Evolutionary conservation across 805 yeast species (phyloP), one percentile per base, ranked within the genome.

Genomic region (Scheffersomyces spartinae): DNA sequence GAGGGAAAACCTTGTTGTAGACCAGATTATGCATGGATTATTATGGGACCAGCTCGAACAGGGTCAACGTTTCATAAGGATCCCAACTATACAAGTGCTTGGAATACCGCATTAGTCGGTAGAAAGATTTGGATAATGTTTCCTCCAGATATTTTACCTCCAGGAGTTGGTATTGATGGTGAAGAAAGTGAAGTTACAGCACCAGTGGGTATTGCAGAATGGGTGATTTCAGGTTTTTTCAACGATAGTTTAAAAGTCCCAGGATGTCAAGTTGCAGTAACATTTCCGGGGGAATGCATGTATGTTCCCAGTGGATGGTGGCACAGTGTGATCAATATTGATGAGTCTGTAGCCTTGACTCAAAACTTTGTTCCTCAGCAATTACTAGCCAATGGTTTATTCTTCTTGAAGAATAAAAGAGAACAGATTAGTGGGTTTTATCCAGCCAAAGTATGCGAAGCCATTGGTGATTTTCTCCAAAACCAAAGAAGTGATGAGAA

Each of bases 231-330:
- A 9, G 95, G 94, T 0, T 85, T 79, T 39, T 83, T 72, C 58
- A 71, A 75, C 34, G 91, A 78, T 43, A 62, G 76, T 4, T 51
- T 71, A 11, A 66, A 62, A 31, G 43, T 77, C 23, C 67, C 71
- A 9, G 61, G 64, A 13, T 76, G 82, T 38, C 43, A 61, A 12
- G 71, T 85, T 12, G 91, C 83, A 1, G 59, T 85, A 9, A 79
- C 93, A 0, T 72, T 71, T 35, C 78, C 84, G 0, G 88, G 86
- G 5, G 93, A 86, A 45, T 77, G 84, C 32, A 68, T 84, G 64
- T 72, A 79, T 45, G 96, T 85, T 6, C 96, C 96, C 3, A 66
- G 85, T n/a, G 93, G 94, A 1, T 85, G 96, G 96, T 85, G 96
- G 96, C 96, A 85, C 57, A 60, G 74, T 24, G 96, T 86, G 16